phyloP scores from a whole-genome alignment of 768 basidiomycete genomes.

The Boletus rubroflammeus region DNA sequence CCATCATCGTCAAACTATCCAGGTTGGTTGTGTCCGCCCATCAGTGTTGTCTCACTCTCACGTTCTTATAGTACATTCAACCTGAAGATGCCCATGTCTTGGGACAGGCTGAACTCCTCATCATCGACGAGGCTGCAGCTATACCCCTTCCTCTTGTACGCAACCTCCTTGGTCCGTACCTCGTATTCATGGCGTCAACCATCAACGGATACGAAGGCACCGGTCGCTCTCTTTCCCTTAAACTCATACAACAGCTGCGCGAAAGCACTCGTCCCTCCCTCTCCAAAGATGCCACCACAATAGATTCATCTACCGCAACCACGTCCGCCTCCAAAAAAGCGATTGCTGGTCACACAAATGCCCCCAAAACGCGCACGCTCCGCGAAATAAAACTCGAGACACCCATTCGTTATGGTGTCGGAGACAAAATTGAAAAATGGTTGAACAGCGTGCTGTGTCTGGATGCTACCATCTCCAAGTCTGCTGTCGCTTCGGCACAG shows the following conservation, averaged over 20 bases:
- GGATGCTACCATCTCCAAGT: slow-evolving; percentile 68
- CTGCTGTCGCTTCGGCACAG: slow-evolving; percentile 38
- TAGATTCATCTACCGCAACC: slow-evolving; percentile 36
- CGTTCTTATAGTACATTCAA: slow-evolving; percentile 80
- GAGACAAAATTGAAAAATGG: slow-evolving; percentile 93
- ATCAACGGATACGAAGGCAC: slow-evolving; percentile 99
- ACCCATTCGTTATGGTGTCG: slow-evolving; percentile 86
- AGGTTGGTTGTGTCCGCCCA: slow-evolving; percentile 48
- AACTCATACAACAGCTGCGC: slow-evolving; percentile 94
- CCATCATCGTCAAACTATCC: slow-evolving; percentile 93
- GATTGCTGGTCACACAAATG: slow-evolving; percentile 44
- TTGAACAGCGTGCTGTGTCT: slow-evolving; percentile 87
- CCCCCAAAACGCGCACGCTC: slow-evolving; percentile 65
- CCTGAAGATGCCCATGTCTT: slow-evolving; percentile 97
- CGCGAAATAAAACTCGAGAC: slow-evolving; percentile 94
- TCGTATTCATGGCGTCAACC: slow-evolving; percentile 98
- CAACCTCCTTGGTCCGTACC: slow-evolving; percentile 91
- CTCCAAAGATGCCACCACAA: slow-evolving; percentile 51
- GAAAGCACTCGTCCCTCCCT: slow-evolving; percentile 83
- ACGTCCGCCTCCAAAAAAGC: slow-evolving; percentile 52
- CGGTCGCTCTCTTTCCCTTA: slow-evolving; percentile 96
- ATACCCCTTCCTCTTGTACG: slow-evolving; percentile 95
- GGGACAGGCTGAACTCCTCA: slow-evolving; percentile 94
- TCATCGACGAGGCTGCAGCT: slow-evolving; percentile 98
- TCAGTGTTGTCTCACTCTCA: slow-evolving; percentile 1